phyloP scores from a whole-genome alignment of 2,329 filamentous ascomycete species.

The Trichophyton schoenleinii region DNA sequence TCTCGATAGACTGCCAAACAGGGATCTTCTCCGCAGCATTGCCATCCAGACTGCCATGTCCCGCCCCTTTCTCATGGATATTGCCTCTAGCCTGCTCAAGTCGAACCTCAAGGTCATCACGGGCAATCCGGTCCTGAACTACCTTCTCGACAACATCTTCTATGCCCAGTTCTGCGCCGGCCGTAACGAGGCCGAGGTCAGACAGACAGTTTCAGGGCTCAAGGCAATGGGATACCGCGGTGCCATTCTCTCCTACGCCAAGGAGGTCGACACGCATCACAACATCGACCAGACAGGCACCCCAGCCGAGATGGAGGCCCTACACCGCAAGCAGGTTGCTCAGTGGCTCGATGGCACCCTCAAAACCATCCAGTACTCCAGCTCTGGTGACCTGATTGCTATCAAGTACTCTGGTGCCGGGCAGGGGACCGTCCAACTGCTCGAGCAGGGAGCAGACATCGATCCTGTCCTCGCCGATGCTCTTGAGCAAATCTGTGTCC shows the following conservation, averaged over 20 bases:
- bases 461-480: conserved; percentile 13
- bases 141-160: conserved; percentile 27
- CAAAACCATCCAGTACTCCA: conserved; percentile 41
- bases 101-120: conserved; percentile 12
- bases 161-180: conserved; percentile 49
- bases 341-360: conserved; percentile 43
- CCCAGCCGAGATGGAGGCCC: conserved; percentile 22
- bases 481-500: conserved; percentile 15
- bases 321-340: conserved; percentile 22
- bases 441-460: conserved; percentile 11
- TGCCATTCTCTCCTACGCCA: conserved; percentile 43
- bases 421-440: conserved; percentile 11
- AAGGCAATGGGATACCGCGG: conserved; percentile 41
- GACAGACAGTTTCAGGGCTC: conserved; percentile 34
- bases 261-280: conserved; percentile 42
- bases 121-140: conserved; percentile 9
- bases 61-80: conserved; percentile 11
- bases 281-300: conserved; percentile 21
- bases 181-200: conserved; percentile 37
- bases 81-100: conserved; percentile 11
- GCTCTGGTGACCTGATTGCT: conserved; percentile 40
- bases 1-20: conserved; percentile 10
- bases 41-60: conserved; percentile 14
- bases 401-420: conserved; percentile 63
- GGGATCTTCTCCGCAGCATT: conserved; percentile 13